phyloP scores from a whole-genome alignment of 441 rosid genomes.

The Codiaeum variegatum region DNA sequence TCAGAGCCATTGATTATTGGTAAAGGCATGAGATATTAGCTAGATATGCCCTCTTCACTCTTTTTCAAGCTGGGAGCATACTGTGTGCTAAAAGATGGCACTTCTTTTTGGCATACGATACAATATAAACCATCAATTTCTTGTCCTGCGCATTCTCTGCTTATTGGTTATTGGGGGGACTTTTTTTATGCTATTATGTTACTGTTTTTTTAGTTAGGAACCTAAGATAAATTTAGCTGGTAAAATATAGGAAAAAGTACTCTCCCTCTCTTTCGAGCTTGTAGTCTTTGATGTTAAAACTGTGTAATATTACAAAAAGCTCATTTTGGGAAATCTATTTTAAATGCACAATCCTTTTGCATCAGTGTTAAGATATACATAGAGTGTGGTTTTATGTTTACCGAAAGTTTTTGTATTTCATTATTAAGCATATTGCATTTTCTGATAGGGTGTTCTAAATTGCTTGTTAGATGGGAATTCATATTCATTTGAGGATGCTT shows the following conservation, averaged over 20 bases:
- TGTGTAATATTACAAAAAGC: background rate
- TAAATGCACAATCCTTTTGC: background rate
- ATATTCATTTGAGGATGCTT: slow-evolving; percentile 46
- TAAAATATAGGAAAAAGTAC: background rate
- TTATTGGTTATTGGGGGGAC: background rate
- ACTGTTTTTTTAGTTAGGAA: background rate
- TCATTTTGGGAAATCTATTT: background rate
- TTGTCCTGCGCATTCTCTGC: background rate
- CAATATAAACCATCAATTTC: background rate
- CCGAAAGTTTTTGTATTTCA: background rate
- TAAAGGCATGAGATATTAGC: background rate
- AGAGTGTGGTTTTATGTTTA: background rate
- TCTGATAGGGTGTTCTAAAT: slow-evolving; percentile 32
- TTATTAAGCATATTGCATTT: slow-evolving; percentile 22
- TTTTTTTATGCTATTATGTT: background rate
- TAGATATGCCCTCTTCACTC: background rate
- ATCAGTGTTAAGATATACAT: too few relatives aligned
- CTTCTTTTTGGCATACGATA: background rate
- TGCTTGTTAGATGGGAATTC: slow-evolving; percentile 49
- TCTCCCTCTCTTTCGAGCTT: background rate
- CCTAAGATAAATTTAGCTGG: background rate
- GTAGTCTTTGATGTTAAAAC: too few relatives aligned
- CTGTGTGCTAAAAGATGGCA: background rate
- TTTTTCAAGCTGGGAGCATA: background rate
- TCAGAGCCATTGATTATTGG: background rate